phyloP scores from a whole-genome alignment of 176 grass and related monocot species.

The Aegilops tauschii region DNA sequence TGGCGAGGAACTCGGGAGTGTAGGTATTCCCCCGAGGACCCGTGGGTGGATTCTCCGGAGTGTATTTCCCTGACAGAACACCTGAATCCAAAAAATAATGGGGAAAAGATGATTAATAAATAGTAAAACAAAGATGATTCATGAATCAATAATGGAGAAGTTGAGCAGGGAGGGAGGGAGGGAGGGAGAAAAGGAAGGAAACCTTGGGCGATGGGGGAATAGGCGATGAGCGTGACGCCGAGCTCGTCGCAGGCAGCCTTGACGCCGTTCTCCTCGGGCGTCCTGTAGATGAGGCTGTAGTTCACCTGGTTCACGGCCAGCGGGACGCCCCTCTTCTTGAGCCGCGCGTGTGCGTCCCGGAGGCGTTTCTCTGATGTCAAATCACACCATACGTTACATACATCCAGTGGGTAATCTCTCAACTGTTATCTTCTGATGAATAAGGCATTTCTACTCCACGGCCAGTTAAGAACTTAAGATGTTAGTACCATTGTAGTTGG shows the following conservation, averaged over 20 bases:
- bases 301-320: constrained; percentile 83
- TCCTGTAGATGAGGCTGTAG: constrained; percentile 73
- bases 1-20: constrained; percentile 47
- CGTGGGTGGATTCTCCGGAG: constrained; percentile 42
- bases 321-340: constrained; percentile 43
- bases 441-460: not conserved
- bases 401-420: not conserved
- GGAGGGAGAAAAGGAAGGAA: too few species aligned
- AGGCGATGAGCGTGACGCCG: constrained; percentile 72
- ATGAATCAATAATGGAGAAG: too few species aligned
- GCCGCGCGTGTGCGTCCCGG: constrained; percentile 16
- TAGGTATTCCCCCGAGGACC: constrained; percentile 30
- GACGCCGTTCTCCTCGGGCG: constrained; percentile 64
- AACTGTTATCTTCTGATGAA: not conserved
- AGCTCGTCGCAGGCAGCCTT: constrained; percentile 75
- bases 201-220: constrained; percentile 81
- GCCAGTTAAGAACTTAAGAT: not conserved
- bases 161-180: too few species aligned
- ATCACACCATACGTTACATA: not conserved
- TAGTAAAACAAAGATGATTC: too few species aligned
- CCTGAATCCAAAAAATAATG: constrained; percentile 23
- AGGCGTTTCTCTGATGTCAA: constrained; percentile 7
- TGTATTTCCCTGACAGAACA: constrained; percentile 47
- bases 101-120: not conserved
- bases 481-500: constrained; percentile 75